Evolutionary conservation across 1,284 basidiomycete genomes (phyloP).

Genomic region (Crepidotus sp.): DNA sequence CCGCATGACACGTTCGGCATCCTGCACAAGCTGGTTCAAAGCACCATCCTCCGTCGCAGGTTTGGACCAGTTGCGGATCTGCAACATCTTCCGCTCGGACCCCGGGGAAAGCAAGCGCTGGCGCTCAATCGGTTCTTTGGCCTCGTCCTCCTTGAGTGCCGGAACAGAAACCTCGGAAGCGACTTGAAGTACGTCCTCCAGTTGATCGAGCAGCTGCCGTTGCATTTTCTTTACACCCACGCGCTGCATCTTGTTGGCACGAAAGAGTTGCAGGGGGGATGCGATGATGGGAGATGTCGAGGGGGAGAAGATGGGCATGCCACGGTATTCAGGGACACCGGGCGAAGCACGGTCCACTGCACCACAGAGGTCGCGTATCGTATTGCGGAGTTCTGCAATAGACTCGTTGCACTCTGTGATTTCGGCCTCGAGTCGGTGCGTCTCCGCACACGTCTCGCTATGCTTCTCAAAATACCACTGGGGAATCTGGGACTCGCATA

Average conservation of each 20-base stretch:
- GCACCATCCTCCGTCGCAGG: conserved; percentile 83
- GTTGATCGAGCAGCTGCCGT: conserved; percentile 71
- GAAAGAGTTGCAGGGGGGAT: conserved; percentile 66
- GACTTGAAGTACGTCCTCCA: conserved; percentile 77
- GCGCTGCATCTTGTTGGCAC: conserved; percentile 65
- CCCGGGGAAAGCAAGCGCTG: conserved; percentile 82
- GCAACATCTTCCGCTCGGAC: conserved; percentile 77
- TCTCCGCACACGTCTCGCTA: conserved; percentile 97
- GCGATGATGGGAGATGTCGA: conserved; percentile 58
- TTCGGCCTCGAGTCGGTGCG: conserved; percentile 93
- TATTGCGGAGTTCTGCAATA: conserved; percentile 77
- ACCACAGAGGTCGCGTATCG: conserved; percentile 64
- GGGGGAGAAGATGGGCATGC: conserved; percentile 73
- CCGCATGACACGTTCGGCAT: conserved; percentile 82
- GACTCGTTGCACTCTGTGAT: conserved; percentile 92
- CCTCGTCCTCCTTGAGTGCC: conserved; percentile 83
- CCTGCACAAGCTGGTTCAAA: conserved; percentile 71
- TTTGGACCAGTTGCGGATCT: conserved; percentile 77
- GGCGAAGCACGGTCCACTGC: conserved; percentile 61
- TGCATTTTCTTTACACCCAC: conserved; percentile 78
- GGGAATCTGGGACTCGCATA: conserved; percentile 94
- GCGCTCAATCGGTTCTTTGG: conserved; percentile 84
- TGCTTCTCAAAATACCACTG: conserved; percentile 99
- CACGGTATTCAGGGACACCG: conserved; percentile 72
- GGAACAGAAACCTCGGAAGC: conserved; percentile 85